Conservation (phyloP, 805 yeast species). For the Zygoascus flipseniorum region DNA sequence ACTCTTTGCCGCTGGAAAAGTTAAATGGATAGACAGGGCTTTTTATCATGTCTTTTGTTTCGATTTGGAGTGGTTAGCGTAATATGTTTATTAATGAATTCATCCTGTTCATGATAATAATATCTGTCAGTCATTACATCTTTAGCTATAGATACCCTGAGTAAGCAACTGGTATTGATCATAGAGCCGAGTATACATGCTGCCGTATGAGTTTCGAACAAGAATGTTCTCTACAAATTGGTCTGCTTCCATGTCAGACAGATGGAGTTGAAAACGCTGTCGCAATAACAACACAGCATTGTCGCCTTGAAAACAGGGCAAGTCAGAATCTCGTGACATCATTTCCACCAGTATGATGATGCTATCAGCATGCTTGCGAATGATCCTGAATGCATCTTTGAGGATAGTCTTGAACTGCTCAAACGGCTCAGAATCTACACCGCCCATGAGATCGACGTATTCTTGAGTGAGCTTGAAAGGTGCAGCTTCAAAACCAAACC, state of each 20-base stretch:
- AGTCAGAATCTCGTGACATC: conserved; percentile 83
- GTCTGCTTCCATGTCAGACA: conserved; percentile 65
- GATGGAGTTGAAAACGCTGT: conserved; percentile 69
- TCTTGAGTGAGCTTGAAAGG: conserved; percentile 91
- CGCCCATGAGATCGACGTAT: conserved; percentile 83
- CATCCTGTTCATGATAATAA: neutral
- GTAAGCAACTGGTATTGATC: conserved; percentile 93
- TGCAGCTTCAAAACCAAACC: conserved; percentile 95
- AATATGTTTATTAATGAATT: neutral
- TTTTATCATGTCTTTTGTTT: no score
- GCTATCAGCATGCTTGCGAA: conserved; percentile 67
- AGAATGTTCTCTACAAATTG: conserved; percentile 67
- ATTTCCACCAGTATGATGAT: conserved; percentile 78
- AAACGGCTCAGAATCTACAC: conserved; percentile 54
- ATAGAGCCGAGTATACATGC: conserved; percentile 82
- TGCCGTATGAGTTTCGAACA: conserved; percentile 75
- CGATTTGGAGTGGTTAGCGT: no score
- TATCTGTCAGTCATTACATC: neutral
- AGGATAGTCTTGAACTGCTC: conserved; percentile 51
- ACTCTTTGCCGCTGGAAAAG: no score
- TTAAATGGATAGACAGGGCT: no score
- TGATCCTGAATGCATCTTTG: conserved; percentile 63
- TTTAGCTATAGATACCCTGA: conserved; percentile 73
- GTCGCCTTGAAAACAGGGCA: conserved; percentile 90
- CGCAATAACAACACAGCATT: conserved; percentile 67